Base-by-base conservation (phyloP, 2,329 filamentous ascomycete species). In the Pyrenophora seminiperda region DNA sequence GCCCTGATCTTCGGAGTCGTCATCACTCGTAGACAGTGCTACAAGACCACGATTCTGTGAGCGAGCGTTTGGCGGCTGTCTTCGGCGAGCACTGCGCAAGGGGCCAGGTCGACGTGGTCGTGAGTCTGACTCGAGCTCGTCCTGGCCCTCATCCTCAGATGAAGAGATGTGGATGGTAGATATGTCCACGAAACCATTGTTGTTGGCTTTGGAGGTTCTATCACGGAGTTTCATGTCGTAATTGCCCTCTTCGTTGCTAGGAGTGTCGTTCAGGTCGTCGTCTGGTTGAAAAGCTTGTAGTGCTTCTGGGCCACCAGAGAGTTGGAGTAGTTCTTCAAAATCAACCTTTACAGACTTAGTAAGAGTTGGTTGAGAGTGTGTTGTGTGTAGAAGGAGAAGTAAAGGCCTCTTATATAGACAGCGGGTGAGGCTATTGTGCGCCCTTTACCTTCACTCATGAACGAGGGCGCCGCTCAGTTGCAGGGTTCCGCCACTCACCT, bases 301-400 rank as follows among this genome's bases (percentile, higher is more conserved):
- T 14, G 79, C 78, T 52, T 72, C 69, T 38, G 70, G 61, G 14
- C 81, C 81, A 63, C 81, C 79, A 7, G 74, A 65, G 20, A 79
- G 70, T 2, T 67, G 54, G 10, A 79, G 56, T 3, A 83, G 68
- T 24, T 76, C 66, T 27, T 78, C 69, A 24, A 78, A 75, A 11
- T 73, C 60, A 9, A 82, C 66, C 81, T 83, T 17, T 7, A 13
- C 27, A 42, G 22, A 37, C 20, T 34, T n/a, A 38, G 41, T 31
- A 32, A 4, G 5, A 19, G 31, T 54, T 36, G 54, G 33, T 30
- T 4, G 27, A 10, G 7, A 44, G 32, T 3, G 19, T 17, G 27
- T 18, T 41, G 11, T 42, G 18, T 13, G 17, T 14, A 18, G 29
- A 37, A 41, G 27, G 29, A 3, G 5, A 17, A 22, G 19, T 17